Conservation (phyloP, 1,139 yeast species). For the Yamadazyma spencermartinsiae region DNA sequence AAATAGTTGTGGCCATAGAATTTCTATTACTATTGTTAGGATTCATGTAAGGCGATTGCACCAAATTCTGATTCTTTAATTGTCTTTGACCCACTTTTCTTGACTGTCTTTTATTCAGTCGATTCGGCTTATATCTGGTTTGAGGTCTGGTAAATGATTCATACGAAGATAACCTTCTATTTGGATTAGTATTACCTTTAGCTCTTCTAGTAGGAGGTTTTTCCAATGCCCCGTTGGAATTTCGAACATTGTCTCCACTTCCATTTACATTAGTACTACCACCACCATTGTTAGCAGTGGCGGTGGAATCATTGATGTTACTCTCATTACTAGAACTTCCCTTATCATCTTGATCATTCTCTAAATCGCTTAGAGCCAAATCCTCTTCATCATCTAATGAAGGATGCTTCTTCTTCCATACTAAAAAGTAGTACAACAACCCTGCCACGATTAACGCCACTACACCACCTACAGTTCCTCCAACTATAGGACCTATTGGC, state of each 20-base stretch:
- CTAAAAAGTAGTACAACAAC: constrained; percentile 35
- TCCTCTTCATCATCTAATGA: constrained; percentile 28
- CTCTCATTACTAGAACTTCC: constrained; percentile 16
- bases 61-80: constrained; percentile 13
- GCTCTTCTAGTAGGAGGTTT: constrained; percentile 12
- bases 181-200: constrained; percentile 11
- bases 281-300: not conserved
- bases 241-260: constrained; percentile 1
- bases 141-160: constrained; percentile 48
- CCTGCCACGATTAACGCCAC: constrained; percentile 34
- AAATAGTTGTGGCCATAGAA: constrained; percentile 59
- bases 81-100: constrained; percentile 14
- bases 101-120: constrained; percentile 12
- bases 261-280: constrained; percentile 1
- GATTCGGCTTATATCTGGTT: constrained; percentile 18
- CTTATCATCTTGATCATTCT: constrained; percentile 22
- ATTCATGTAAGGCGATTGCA: constrained; percentile 23
- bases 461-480: constrained; percentile 61
- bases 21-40: constrained; percentile 32
- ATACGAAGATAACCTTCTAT: constrained; percentile 41
- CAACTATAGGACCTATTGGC: constrained; percentile 59
- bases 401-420: constrained; percentile 28
- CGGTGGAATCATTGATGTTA: constrained; percentile 1
- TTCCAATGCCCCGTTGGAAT: constrained; percentile 5
- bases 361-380: constrained; percentile 20